Evolutionary conservation across 2,329 filamentous ascomycete species (phyloP).

Genomic region (Chaetomiaceae sp.): DNA sequence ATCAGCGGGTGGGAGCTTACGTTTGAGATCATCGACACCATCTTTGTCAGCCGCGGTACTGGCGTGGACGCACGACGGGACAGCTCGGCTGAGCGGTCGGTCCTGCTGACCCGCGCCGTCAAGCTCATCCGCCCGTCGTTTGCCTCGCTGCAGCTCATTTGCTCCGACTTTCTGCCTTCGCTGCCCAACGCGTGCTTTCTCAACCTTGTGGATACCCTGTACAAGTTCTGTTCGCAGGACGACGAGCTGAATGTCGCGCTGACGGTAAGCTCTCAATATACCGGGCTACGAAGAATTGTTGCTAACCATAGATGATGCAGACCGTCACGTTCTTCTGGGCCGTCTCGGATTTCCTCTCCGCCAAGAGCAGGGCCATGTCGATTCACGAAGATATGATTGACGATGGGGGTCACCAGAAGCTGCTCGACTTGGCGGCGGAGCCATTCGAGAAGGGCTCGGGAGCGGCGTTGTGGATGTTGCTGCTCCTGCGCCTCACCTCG

Average conservation of each 20-base stretch:
- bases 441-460: slow-evolving; percentile 55
- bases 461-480: slow-evolving; percentile 71
- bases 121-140: slow-evolving; percentile 82
- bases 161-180: slow-evolving; percentile 83
- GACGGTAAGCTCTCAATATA: slow-evolving; percentile 52
- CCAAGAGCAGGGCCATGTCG: slow-evolving; percentile 50
- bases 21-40: slow-evolving; percentile 77
- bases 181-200: slow-evolving; percentile 65
- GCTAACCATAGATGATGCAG: slow-evolving; percentile 34
- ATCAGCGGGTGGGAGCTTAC: slow-evolving; percentile 78
- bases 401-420: slow-evolving; percentile 48
- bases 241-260: slow-evolving; percentile 94
- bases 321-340: slow-evolving; percentile 96
- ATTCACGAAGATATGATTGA: slow-evolving; percentile 52
- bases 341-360: slow-evolving; percentile 77
- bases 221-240: slow-evolving; percentile 80
- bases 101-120: slow-evolving; percentile 54
- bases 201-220: slow-evolving; percentile 77
- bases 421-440: slow-evolving; percentile 53
- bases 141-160: slow-evolving; percentile 82
- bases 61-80: slow-evolving; percentile 31
- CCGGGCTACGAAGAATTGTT: not conserved
- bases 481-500: slow-evolving; percentile 63
- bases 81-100: slow-evolving; percentile 27
- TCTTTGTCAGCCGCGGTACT: slow-evolving; percentile 53